Evolutionary conservation across 2,329 filamentous ascomycete species (phyloP), one percentile per base, ranked within the genome.

Genomic region (Myriosclerotinia curreyana): DNA sequence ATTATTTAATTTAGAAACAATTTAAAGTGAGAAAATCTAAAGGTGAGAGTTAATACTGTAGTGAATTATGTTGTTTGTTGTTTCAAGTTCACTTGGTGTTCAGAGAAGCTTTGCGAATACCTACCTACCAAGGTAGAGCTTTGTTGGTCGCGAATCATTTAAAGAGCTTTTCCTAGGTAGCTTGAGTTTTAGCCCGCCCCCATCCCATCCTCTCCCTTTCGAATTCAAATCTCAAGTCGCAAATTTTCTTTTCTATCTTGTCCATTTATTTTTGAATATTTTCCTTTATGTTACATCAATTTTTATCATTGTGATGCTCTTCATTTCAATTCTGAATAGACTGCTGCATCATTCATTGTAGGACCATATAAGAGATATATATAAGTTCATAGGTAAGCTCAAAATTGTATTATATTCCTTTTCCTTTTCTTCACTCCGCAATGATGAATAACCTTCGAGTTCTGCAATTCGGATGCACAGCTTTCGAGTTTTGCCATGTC

Each of bases 391-490:
- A 60, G 53, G 53, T 59, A 59, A 51, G 53, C 38, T 42, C 28
- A 51, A 6, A 6, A 20, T 34, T 31, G n/a, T 25, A 38, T 25
- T 15, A 28, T 8, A 36, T 11, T 14, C 28, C 28, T 36, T 5
- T 14, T 28, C 48, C 12, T 49, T 49, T 46, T 52, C n/a, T 50
- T 38, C 28, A 15, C 25, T 36, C 36, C 50, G 36, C 54, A 22
- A 71, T 69, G 70, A 72, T 71, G 70, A 72, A 66, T 68, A 69
- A 65, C 58, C 67, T 59, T 64, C 66, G 70, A 71, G 67, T 73
- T 73, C 71, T 73, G 71, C 71, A 73, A 73, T 31, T 31, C 28
- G 28, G 70, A 72, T 71, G 70, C 72, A 66, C 67, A 69, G 64
- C 58, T 67, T 59, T 64, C 66, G 70, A 71, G 67, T 72, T 73